A percentile compares a stretch with the other conserved stretches of the same genome.
Conservation (phyloP, 2,329 filamentous ascomycete species). For the Pseudopyricularia cyperi region DNA sequence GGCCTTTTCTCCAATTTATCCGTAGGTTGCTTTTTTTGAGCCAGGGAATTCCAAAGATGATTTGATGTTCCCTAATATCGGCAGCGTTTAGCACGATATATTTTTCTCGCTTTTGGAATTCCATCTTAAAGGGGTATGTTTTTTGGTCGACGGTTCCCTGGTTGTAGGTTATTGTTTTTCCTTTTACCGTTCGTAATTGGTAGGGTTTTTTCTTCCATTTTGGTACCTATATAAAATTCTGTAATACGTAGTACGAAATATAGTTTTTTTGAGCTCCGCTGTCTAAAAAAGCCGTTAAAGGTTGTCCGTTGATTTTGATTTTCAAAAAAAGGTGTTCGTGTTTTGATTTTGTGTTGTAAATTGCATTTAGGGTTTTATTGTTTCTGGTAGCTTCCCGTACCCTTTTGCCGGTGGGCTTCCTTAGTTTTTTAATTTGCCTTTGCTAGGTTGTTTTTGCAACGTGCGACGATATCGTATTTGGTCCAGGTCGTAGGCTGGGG, state of each 20-base stretch:
- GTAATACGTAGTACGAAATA: neutral
- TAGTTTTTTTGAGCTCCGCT: too few relatives aligned
- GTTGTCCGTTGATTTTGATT: too few relatives aligned
- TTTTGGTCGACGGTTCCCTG: neutral
- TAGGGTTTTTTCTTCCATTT: neutral
- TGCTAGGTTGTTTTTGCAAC: too few relatives aligned
- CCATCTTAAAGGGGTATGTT: neutral
- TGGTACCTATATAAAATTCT: neutral
- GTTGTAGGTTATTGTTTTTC: neutral
- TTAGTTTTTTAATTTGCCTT: too few relatives aligned
- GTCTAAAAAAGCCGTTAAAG: too few relatives aligned
- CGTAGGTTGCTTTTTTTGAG: neutral
- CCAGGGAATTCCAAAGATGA: neutral
- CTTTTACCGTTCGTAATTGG: neutral
- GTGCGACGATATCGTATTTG: too few relatives aligned
- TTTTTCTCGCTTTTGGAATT: neutral
- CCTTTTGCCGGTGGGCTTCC: too few relatives aligned
- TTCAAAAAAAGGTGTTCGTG: too few relatives aligned
- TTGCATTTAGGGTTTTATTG: too few relatives aligned
- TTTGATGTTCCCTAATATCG: neutral
- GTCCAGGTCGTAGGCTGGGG: too few relatives aligned
- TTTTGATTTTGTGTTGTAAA: too few relatives aligned
- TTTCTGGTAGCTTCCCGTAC: too few relatives aligned
- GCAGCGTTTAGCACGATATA: neutral
- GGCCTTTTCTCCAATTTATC: neutral